Base-by-base conservation (phyloP, 2,329 filamentous ascomycete genomes). In the Fusarium metavorans region DNA sequence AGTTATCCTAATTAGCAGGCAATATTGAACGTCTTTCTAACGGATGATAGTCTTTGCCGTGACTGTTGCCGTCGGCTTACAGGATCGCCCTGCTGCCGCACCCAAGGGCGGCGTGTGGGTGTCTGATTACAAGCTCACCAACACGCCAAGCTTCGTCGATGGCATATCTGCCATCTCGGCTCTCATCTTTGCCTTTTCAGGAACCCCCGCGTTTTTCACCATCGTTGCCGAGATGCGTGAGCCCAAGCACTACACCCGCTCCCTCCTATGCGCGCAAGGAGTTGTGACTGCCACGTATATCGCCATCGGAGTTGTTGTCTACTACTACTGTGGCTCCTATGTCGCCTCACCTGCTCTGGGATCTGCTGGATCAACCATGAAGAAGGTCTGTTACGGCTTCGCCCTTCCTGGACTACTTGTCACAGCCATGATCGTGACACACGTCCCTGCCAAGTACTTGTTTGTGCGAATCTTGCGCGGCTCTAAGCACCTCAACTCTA, bases 261-360 rank as follows among this genome's bases (percentile, higher is more conserved):
- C 81, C 1, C 69, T 83, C 2, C 6, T 81, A 3, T 48, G 78
- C 11, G 79, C 77, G 58, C 78, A 73, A 71, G 72, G 27, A 71
- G 76, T 70, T 2, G 73, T 84, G 2, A 76, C 81, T n/a, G 45
- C 78, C 11, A 81, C 80, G 9, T 84, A 84, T 58, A 45, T 80
- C 18, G 64, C 78, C 10, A 80, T 85, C 8, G 78, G 79, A 10
- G 70, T 81, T 4, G 82, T 87, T 0, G 82, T 88, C 3, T 87
- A 87, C 77, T 83, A 83, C 68, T 87, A 78, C 72, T 86, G 84
- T 68, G 86, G 86, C 1, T 83, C 83, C 0, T 85, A 82, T 60
- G 84, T 88, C 5, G 82, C 85, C 1, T 87, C 85, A 0, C 86
- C 86, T 0, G 85, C 85, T 2, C 81, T 88, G 6, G 86, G 85